Evolutionary conservation across 768 basidiomycete species (phyloP).

Genomic region (Boletus rubroflammeus): DNA sequence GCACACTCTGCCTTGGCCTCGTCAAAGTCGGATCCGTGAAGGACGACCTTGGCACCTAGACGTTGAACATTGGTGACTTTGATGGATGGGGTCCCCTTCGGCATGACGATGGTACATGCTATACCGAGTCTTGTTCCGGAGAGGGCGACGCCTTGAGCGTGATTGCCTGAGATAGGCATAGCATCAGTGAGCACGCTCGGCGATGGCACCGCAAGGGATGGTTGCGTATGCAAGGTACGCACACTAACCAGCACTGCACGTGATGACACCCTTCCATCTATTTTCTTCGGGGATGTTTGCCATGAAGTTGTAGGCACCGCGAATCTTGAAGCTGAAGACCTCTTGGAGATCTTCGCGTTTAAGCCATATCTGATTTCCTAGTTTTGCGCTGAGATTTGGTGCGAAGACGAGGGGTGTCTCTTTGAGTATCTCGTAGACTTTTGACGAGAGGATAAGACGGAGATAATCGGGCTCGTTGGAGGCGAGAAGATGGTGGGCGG

Average conservation of each 20-base stretch:
- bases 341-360: slow-evolving; percentile 97
- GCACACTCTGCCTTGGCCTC: slow-evolving; percentile 94
- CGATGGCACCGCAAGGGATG: not conserved
- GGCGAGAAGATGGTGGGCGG: slow-evolving; percentile 60
- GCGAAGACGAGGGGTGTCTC: slow-evolving; percentile 90
- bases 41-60: slow-evolving; percentile 89
- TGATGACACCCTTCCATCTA: slow-evolving; percentile 95
- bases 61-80: slow-evolving; percentile 95
- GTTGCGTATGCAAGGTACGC: slow-evolving; percentile 36
- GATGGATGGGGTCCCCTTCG: slow-evolving; percentile 89
- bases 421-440: slow-evolving; percentile 85
- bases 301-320: slow-evolving; percentile 99
- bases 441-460: slow-evolving; percentile 80
- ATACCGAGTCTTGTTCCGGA: slow-evolving; percentile 85
- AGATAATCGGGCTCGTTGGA: slow-evolving; percentile 82
- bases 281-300: slow-evolving; percentile 82
- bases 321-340: slow-evolving; percentile 98
- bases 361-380: slow-evolving; percentile 93
- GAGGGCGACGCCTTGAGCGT: slow-evolving; percentile 96
- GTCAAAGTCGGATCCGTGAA: slow-evolving; percentile 92
- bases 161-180: slow-evolving; percentile 66
- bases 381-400: slow-evolving; percentile 76
- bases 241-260: slow-evolving; percentile 95
- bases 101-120: slow-evolving; percentile 99
- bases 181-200: not conserved